phyloP scores from a whole-genome alignment of 2,329 filamentous ascomycete species.

The Calonectria leucothoes region DNA sequence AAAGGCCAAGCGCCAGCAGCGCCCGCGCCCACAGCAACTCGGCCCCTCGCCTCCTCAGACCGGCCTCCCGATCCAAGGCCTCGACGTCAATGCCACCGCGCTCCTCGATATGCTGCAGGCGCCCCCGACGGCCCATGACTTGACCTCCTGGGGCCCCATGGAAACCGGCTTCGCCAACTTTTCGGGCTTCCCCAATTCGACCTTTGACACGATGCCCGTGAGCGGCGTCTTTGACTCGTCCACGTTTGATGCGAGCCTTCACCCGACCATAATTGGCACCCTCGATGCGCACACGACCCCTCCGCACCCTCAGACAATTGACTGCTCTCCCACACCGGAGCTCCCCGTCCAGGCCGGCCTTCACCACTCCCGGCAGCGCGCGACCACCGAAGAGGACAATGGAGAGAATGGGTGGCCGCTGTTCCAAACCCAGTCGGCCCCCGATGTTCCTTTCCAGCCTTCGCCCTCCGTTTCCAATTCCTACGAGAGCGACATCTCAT shows the following conservation, averaged over 20 bases:
- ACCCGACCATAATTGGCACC: constrained; percentile 35
- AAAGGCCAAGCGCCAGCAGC: constrained; percentile 43
- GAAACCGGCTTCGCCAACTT: constrained; percentile 40
- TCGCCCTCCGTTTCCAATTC: constrained; percentile 42
- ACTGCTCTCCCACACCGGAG: constrained; percentile 35
- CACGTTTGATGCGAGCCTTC: constrained; percentile 38
- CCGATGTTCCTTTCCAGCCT: constrained; percentile 38
- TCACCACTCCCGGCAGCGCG: constrained; percentile 28
- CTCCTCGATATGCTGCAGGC: constrained; percentile 44
- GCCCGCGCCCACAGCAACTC: constrained; percentile 39
- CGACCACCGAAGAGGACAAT: constrained; percentile 38
- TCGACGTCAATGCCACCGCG: constrained; percentile 42
- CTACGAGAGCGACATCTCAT: constrained; percentile 41
- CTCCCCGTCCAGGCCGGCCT: constrained; percentile 30
- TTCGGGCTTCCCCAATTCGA: constrained; percentile 34
- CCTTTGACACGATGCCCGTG: constrained; percentile 40
- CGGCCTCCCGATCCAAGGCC: constrained; percentile 35
- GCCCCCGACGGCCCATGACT: constrained; percentile 41
- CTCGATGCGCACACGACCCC: constrained; percentile 33
- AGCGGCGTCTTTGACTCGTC: constrained; percentile 38
- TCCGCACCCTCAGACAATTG: constrained; percentile 33
- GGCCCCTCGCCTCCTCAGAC: constrained; percentile 37
- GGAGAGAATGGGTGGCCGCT: constrained; percentile 41
- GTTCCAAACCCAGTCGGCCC: constrained; percentile 38
- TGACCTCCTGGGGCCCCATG: constrained; percentile 42